Evolutionary conservation across 352 stramenopile genomes (phyloP).

Genomic region (Globisporangium camurandrum): DNA sequence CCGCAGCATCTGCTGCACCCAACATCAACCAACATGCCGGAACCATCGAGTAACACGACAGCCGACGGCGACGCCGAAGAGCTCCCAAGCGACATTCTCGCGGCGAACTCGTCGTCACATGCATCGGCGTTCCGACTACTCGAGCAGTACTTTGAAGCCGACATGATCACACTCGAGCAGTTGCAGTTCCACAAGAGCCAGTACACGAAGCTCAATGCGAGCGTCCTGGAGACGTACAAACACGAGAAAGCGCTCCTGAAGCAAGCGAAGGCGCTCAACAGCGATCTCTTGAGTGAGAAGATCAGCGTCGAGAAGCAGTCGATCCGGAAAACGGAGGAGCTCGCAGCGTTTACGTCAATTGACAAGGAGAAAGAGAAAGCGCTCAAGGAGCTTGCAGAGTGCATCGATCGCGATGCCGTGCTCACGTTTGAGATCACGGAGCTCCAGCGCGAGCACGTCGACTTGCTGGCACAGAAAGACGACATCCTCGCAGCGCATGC

Average conservation of each 20-base stretch:
- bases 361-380: constrained; percentile 79
- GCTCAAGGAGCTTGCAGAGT: constrained; percentile 70
- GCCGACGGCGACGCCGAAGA: neutral
- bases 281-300: constrained; percentile 77
- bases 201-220: constrained; percentile 61
- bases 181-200: constrained; percentile 80
- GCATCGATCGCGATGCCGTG: constrained; percentile 70
- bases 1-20: no score
- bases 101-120: constrained; percentile 42
- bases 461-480: constrained; percentile 66
- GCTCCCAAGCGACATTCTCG: constrained; percentile 18
- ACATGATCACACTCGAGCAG: constrained; percentile 74
- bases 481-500: constrained; percentile 69
- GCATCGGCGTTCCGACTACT: constrained; percentile 67
- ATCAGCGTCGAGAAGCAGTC: constrained; percentile 84
- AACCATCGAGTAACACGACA: neutral
- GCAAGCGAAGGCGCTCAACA: constrained; percentile 78
- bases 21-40: neutral
- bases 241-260: constrained; percentile 77
- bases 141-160: constrained; percentile 80
- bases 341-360: constrained; percentile 57
- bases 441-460: constrained; percentile 71
- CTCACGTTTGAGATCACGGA: constrained; percentile 86
- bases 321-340: constrained; percentile 77
- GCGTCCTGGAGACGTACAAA: constrained; percentile 71